Conservation (phyloP, 345 rosid species). For the Carallia pectinifolia region DNA sequence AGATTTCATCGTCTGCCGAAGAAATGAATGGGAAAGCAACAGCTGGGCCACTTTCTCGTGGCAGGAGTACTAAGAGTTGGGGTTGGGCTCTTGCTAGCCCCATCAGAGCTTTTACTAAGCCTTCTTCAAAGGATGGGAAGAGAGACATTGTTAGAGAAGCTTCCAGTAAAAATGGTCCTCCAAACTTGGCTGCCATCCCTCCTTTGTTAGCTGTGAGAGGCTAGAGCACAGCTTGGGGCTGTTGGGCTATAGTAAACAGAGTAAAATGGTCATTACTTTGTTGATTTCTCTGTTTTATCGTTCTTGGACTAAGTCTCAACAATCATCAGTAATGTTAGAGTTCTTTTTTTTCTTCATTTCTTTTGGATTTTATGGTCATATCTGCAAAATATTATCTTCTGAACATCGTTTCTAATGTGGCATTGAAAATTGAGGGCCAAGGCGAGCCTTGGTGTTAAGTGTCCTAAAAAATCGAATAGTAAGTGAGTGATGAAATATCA, state of each 20-base stretch:
- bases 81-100: slow-evolving; percentile 92
- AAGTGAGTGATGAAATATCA: no score
- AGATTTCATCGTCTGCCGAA: slow-evolving; percentile 59
- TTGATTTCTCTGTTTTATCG: slow-evolving; percentile 4
- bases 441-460: no score
- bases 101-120: slow-evolving; percentile 77
- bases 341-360: background rate
- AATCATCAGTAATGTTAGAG: background rate
- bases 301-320: background rate
- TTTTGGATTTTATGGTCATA: background rate
- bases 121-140: slow-evolving; percentile 44
- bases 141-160: slow-evolving; percentile 41
- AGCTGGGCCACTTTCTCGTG: slow-evolving; percentile 30
- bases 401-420: background rate
- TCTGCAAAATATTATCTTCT: background rate
- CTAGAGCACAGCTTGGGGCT: background rate
- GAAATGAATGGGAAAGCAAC: slow-evolving; percentile 44
- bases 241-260: background rate
- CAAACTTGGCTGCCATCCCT: slow-evolving; percentile 66
- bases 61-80: slow-evolving; percentile 59
- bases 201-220: slow-evolving; percentile 62
- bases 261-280: slow-evolving; percentile 16
- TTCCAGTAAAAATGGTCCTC: slow-evolving; percentile 36
- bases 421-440: no score
- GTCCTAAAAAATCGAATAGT: background rate